These are phyloP conservation scores for Solanum bulbocastanum DNA, from an alignment of 257 asterid species.

Conservation along the genomic window DNA sequence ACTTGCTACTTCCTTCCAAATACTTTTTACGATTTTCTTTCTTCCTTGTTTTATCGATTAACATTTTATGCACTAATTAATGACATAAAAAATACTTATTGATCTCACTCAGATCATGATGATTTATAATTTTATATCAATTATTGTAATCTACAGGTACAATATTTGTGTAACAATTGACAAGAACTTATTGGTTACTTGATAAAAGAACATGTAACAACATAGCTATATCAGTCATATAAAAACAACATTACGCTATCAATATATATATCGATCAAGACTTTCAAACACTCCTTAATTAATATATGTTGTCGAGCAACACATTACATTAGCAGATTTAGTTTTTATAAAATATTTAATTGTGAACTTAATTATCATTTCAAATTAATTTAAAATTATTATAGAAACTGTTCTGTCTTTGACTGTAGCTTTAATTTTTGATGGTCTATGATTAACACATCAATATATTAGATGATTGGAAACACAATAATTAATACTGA, in stretches of 20 bases:
- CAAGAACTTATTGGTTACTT: background rate
- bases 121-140: background rate
- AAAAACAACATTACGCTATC: too few species aligned
- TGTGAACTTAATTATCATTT: too few species aligned
- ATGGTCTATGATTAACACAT: too few species aligned
- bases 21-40: background rate
- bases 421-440: too few species aligned
- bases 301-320: background rate
- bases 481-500: background rate
- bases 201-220: background rate
- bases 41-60: background rate
- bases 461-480: background rate
- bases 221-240: too few species aligned
- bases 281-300: background rate
- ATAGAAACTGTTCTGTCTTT: too few species aligned
- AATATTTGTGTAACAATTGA: background rate
- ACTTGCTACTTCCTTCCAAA: background rate
- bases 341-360: too few species aligned
- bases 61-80: background rate
- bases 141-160: background rate
- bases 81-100: background rate
- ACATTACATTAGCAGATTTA: too few species aligned
- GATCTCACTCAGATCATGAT: background rate
- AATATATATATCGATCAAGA: too few species aligned
- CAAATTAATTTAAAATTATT: too few species aligned